These are phyloP conservation scores for Paragyromitra xinjiangensis DNA, from an alignment of 495 filamentous ascomycete species.

Conservation along the genomic window DNA sequence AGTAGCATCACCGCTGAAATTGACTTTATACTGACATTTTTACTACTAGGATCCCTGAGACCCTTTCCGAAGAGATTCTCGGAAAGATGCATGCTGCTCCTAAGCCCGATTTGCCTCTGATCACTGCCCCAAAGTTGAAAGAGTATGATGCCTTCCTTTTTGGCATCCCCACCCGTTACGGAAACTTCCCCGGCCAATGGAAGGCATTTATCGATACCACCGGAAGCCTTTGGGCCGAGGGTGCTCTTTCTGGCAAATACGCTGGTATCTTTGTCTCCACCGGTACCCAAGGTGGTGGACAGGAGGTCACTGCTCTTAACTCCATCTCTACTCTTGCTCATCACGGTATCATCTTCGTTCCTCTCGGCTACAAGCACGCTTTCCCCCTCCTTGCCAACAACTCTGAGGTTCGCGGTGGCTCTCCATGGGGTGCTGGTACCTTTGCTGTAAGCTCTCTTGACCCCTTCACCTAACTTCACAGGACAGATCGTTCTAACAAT, in stretches of 20 bases:
- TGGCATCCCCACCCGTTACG: conserved; percentile 97
- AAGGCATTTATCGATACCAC: conserved; percentile 66
- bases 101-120: conserved; percentile 74
- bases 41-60: conserved; percentile 76
- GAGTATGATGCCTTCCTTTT: conserved; percentile 90
- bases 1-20: conserved; percentile 5
- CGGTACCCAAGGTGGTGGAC: conserved; percentile 83
- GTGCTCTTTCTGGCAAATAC: conserved; percentile 74
- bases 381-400: conserved; percentile 75
- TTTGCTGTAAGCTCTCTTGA: conserved; percentile 70
- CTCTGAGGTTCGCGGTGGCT: conserved; percentile 81
- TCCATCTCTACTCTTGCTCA: conserved; percentile 88
- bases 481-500: conserved; percentile 22
- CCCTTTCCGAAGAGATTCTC: conserved; percentile 82
- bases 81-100: conserved; percentile 86
- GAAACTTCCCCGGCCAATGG: conserved; percentile 98
- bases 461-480: neutral
- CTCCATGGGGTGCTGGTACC: conserved; percentile 93
- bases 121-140: conserved; percentile 69
- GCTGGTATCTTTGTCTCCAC: conserved; percentile 92
- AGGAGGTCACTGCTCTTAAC: conserved; percentile 85
- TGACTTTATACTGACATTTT: conserved; percentile 28
- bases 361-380: conserved; percentile 86
- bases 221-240: conserved; percentile 71
- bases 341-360: conserved; percentile 95